Evolutionary conservation across 345 rosid species (phyloP).

Genomic region (Eutrema heterophyllum): DNA sequence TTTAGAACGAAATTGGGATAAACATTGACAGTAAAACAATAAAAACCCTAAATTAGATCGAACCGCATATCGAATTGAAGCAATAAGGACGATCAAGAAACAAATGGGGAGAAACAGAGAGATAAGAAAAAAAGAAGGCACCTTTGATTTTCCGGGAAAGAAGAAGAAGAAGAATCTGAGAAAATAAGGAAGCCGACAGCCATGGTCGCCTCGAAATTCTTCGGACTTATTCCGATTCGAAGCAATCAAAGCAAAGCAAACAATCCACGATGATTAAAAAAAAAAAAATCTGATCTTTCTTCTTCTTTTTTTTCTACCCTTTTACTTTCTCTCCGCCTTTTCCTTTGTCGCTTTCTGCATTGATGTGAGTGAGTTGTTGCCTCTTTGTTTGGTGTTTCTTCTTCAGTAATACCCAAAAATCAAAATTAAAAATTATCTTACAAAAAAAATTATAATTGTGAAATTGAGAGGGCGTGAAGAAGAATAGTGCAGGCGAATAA

Average conservation of each 20-base stretch:
- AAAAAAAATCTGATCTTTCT: conserved; percentile 19
- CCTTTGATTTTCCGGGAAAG: conserved; percentile 28
- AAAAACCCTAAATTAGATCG: conserved; percentile 8
- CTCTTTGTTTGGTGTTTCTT: conserved; percentile 29
- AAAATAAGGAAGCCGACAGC: conserved; percentile 7
- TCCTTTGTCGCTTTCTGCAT: conserved; percentile 31
- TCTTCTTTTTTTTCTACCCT: background rate
- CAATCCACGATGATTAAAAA: background rate
- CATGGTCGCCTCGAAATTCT: conserved; percentile 32
- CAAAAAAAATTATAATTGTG: background rate
- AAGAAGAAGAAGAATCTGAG: background rate
- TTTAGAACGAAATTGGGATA: background rate
- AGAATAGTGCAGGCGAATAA: conserved; percentile 21
- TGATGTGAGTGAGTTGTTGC: conserved; percentile 19
- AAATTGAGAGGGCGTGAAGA: conserved; percentile 1
- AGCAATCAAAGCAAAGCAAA: conserved; percentile 22
- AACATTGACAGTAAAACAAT: background rate
- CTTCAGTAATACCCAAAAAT: background rate
- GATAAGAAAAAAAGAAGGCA: background rate
- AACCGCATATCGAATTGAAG: conserved; percentile 15
- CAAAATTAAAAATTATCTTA: background rate
- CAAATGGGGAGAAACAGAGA: background rate
- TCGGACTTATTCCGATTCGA: conserved; percentile 28
- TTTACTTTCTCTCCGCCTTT: conserved; percentile 23
- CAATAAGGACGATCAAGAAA: conserved; percentile 15